Evolutionary conservation across 345 rosid genomes (phyloP).

Genomic region (Eutrema heterophyllum): DNA sequence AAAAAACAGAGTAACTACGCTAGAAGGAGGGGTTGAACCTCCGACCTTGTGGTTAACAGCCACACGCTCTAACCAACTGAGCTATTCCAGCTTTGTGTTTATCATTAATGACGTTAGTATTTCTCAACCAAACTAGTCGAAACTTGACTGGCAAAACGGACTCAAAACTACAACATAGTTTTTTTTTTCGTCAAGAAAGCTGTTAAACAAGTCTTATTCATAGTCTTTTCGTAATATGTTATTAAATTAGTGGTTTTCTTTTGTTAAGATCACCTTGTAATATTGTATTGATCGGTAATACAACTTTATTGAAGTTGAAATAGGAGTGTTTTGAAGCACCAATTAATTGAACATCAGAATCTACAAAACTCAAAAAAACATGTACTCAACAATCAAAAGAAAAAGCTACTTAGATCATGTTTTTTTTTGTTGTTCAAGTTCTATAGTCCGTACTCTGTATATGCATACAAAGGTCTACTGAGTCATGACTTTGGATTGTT

Average conservation of each 20-base stretch:
- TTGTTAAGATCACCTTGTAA: not conserved
- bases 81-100: constrained; percentile 55
- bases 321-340: not conserved
- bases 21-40: constrained; percentile 68
- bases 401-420: not conserved
- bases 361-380: not conserved
- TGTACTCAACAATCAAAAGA: not conserved
- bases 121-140: not conserved
- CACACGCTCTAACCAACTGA: constrained; percentile 93
- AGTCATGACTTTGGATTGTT: not conserved
- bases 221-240: not conserved
- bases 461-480: not conserved
- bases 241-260: not conserved
- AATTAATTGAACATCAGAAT: not conserved
- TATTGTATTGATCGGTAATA: not conserved
- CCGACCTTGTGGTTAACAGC: constrained; percentile 92
- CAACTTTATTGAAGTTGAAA: not conserved
- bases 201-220: not conserved
- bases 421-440: not conserved
- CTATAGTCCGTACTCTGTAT: not conserved
- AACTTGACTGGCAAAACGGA: not conserved
- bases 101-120: too few relatives aligned
- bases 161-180: not conserved
- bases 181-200: not conserved
- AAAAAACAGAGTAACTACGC: not conserved